These are phyloP conservation scores for Diaporthe helianthi DNA, from an alignment of 2,329 filamentous ascomycete species.

Conservation along the genomic window DNA sequence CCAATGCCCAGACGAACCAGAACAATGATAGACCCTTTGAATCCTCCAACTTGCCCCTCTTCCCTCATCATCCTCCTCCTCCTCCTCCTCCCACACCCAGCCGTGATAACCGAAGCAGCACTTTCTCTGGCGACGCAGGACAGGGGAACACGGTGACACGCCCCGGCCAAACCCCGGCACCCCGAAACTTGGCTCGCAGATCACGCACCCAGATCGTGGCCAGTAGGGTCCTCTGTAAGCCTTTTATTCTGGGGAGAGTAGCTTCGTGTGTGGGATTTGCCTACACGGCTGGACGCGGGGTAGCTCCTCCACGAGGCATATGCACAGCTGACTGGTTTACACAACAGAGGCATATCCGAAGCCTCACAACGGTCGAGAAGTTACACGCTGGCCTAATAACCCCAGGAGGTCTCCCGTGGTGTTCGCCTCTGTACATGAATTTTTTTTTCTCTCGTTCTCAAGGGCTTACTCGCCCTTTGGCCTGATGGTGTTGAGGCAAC, in stretches of 20 bases:
- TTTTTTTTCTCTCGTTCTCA: not conserved
- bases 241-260: not conserved
- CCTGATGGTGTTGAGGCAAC: not conserved
- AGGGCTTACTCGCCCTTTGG: too few relatives aligned
- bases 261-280: not conserved
- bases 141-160: not conserved
- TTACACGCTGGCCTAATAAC: too few relatives aligned
- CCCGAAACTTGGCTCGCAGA: slow-evolving; percentile 10
- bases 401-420: too few relatives aligned
- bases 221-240: slow-evolving; percentile 14
- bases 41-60: not conserved
- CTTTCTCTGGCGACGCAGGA: not conserved
- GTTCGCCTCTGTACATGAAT: too few relatives aligned
- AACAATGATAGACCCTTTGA: not conserved
- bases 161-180: not conserved
- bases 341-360: too few relatives aligned
- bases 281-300: slow-evolving; percentile 11
- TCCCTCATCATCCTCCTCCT: not conserved
- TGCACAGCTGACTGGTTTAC: too few relatives aligned
- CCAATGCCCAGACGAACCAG: slow-evolving; percentile 3
- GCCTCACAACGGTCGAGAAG: too few relatives aligned
- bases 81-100: not conserved
- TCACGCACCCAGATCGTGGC: slow-evolving; percentile 20
- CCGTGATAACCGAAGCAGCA: slow-evolving; percentile 6
- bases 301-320: not conserved